These are phyloP conservation scores for Adansonia gregorii DNA, from an alignment of 441 rosid genomes.

Conservation along the genomic window DNA sequence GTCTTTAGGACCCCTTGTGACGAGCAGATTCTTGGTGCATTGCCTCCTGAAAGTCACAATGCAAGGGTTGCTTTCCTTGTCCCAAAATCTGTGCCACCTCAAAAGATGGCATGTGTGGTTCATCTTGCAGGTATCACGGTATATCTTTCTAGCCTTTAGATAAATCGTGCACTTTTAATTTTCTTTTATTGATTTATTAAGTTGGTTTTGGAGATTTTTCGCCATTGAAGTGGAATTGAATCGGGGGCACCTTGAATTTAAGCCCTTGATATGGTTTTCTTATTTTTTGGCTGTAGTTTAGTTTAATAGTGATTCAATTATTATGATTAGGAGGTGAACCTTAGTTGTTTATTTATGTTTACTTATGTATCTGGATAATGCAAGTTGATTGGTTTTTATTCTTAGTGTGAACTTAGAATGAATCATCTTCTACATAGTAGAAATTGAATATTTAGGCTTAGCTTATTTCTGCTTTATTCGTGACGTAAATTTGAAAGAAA, in stretches of 20 bases:
- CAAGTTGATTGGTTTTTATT: slow-evolving; percentile 9
- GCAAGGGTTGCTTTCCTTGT: slow-evolving; percentile 89
- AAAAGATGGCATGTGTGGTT: slow-evolving; percentile 93
- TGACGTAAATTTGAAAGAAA: slow-evolving; percentile 13
- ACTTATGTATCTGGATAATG: neutral
- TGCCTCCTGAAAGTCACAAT: slow-evolving; percentile 86
- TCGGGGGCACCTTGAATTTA: neutral
- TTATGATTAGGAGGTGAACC: neutral
- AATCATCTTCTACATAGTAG: slow-evolving; percentile 8
- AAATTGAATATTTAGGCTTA: neutral
- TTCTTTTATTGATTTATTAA: neutral
- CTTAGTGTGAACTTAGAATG: slow-evolving; percentile 5
- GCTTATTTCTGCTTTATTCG: neutral
- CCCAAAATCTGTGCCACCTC: slow-evolving; percentile 68
- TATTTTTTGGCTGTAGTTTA: neutral
- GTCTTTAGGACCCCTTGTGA: slow-evolving; percentile 82
- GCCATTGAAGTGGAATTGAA: neutral
- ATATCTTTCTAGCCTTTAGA: neutral
- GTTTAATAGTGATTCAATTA: neutral
- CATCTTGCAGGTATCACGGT: slow-evolving; percentile 84
- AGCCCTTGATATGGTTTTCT: slow-evolving; percentile 1
- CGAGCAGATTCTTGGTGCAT: slow-evolving; percentile 72
- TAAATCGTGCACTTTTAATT: slow-evolving; percentile 5
- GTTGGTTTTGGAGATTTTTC: neutral
- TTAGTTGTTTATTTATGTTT: slow-evolving; percentile 2